Evolutionary conservation across 2,329 filamentous ascomycete species (phyloP), one percentile per base, ranked within the genome.

Genomic region (Xylaria hypoxylon): DNA sequence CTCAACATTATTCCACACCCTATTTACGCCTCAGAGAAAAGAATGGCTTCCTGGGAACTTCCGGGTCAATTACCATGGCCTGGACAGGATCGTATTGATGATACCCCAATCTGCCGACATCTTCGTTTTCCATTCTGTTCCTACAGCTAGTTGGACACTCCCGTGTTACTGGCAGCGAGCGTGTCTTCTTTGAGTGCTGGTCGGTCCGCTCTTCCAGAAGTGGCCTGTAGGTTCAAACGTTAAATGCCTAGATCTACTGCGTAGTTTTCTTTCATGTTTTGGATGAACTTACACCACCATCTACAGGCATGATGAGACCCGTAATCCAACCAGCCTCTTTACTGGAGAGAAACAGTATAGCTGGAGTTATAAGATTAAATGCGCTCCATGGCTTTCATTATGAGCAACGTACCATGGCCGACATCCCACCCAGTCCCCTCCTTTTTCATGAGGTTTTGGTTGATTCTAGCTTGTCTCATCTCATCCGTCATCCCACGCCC

Each of bases 311-410:
- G 13, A 74, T 68, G 0, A 73, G 52, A 1, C 74, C 74, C 0
- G 75, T 76, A 6, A 77, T 76, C 74, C 74, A 76, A 2, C 68
- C 42, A 0, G 74, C 71, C 45, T 76, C 75, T 58, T 73, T 76
- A 40, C 74, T 76, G 17, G 66, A 58, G 0, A 76, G 70, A 42
- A 75, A 75, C 0, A 75, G 42, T 15, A 75, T 70, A 1, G 71
- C 74, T 76, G 62, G 19, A 28, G 4, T 3, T 17, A 42, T 55
- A 7, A 8, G 35, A 6, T 55, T 42, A 55, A 24, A 26, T 4
- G 11, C 5, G 22, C 47, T n/a, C 10, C 13, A 33, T 45, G 15
- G 1, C 11, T 5, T 5, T n/a, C 3, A n/a, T 28, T 3, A 26
- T 53, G 22, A 26, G 3, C 13, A 60, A 56, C 53, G 42, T 40